phyloP scores from a whole-genome alignment of 306 rosid genomes.

The Dicorynia guianensis region DNA sequence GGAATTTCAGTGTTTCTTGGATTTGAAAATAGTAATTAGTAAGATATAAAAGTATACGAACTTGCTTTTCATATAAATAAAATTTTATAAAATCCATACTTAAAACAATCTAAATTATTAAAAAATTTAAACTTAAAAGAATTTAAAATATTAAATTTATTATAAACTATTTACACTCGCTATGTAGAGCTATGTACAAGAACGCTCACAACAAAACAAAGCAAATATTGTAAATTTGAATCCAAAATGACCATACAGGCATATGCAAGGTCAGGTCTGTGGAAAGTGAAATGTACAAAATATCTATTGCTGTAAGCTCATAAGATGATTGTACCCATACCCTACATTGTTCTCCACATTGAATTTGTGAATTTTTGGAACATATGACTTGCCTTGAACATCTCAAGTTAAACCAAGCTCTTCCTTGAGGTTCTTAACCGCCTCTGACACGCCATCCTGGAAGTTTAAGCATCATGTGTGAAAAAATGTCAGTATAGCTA shows the following conservation, averaged over 20 bases:
- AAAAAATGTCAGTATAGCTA: slow-evolving; percentile 21
- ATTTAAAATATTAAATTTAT: no score
- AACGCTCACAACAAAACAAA: not conserved
- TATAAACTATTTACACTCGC: no score
- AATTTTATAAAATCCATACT: no score
- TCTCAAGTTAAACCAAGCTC: slow-evolving; percentile 52
- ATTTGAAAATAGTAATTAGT: no score
- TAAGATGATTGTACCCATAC: not conserved
- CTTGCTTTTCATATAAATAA: no score
- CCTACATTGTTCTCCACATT: not conserved
- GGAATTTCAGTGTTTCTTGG: no score
- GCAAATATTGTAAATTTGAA: not conserved
- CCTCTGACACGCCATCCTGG: slow-evolving; percentile 82
- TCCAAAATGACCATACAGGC: slow-evolving; percentile 2
- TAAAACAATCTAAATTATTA: no score
- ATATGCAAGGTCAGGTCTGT: slow-evolving; percentile 17
- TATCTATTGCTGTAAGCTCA: slow-evolving; percentile 13
- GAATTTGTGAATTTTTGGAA: slow-evolving; percentile 20
- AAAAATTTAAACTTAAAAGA: no score
- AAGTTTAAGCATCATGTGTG: slow-evolving; percentile 29
- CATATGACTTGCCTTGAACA: not conserved
- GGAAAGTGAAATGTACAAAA: slow-evolving; percentile 12
- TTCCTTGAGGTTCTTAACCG: slow-evolving; percentile 64
- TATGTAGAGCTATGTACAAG: not conserved
- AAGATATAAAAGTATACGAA: no score